Evolutionary conservation across 139 green algal species (phyloP).

Genomic region (Auxenochlorella pyrenoidosa): DNA sequence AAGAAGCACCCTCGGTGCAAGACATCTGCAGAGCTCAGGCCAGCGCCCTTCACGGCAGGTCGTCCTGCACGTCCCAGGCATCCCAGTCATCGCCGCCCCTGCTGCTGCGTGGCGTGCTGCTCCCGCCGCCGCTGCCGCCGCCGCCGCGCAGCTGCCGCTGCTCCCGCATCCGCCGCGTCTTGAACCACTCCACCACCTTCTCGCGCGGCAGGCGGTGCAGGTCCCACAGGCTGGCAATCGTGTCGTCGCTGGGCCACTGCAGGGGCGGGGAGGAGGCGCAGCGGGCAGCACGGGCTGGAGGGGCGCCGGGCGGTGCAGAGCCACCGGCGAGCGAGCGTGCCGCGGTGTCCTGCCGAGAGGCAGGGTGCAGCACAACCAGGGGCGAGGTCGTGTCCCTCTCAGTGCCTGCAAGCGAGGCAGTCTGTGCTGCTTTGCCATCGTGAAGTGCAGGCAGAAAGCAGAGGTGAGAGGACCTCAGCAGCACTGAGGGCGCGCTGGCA

Average conservation of each 20-base stretch:
- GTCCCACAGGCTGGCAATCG: constrained; percentile 31
- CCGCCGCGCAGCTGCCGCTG: not conserved
- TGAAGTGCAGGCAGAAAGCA: too few species aligned
- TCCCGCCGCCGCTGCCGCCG: not conserved
- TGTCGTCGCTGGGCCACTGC: constrained; percentile 35
- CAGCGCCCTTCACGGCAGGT: not conserved
- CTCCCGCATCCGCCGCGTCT: constrained; percentile 8
- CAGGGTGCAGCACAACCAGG: not conserved
- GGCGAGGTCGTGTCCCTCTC: too few species aligned
- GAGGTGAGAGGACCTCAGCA: too few species aligned
- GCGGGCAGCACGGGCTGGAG: too few species aligned
- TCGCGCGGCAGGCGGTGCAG: constrained; percentile 30
- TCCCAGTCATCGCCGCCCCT: not conserved
- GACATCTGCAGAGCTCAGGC: too few species aligned
- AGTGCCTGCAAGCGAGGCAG: too few species aligned
- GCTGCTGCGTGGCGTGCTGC: not conserved
- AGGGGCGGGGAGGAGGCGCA: not conserved
- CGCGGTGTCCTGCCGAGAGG: not conserved
- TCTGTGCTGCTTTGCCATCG: too few species aligned
- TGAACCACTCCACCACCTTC: constrained; percentile 27
- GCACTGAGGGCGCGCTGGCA: too few species aligned
- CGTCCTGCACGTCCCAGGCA: not conserved
- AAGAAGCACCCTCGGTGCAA: too few species aligned
- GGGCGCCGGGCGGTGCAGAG: not conserved
- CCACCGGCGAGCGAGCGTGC: not conserved